Evolutionary conservation across 495 filamentous ascomycete species (phyloP), one percentile per base, ranked within the genome.

Genomic region (Tetracladium marchalianum): DNA sequence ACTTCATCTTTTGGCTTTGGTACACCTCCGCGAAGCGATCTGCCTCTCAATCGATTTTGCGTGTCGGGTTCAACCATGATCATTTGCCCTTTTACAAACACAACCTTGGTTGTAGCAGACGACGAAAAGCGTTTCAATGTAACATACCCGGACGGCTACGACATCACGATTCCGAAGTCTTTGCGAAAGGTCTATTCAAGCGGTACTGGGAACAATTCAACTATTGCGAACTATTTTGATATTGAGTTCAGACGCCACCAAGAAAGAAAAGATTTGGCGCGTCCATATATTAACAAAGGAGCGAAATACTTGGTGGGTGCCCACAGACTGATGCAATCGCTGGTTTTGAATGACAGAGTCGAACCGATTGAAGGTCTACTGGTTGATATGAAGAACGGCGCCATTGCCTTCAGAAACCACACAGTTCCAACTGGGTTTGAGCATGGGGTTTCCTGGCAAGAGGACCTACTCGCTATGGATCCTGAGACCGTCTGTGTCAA

Each of bases 321-420:
- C n/a, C 59, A 55, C 31, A 50, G 50, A 8, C 42, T 47, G 5
- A 36, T 71, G 2, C 36, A 58, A 16, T 54, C 43, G 2, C 45
- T 68, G 5, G 49, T 68, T 10, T 41, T 68, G 9, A 53, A 64
- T 3, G 49, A 70, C 24, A 39, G 33, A 1, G 36, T 56, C 36
- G 40, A 61, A 32, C 33, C 57, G 4, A 54, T 72, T 4, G 68
- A 72, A 31, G 71, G 69, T 6, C 54, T 75, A 5, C 24, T 72
- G 8, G 63, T 71, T 1, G 66, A 75, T 44, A 63, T 58, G 2
- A 41, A 49, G 12, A 49, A 48, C 13, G 71, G 68, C 1, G 62
- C 65, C 1, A 51, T 72, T 11, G 68, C 67, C 1, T 70, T 72
- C 36, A 58, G 71, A 31, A 72, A 72, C 49, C 71, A 75, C 41